Base-by-base conservation (phyloP, 805 yeast species). In the Yarrowia divulgata region DNA sequence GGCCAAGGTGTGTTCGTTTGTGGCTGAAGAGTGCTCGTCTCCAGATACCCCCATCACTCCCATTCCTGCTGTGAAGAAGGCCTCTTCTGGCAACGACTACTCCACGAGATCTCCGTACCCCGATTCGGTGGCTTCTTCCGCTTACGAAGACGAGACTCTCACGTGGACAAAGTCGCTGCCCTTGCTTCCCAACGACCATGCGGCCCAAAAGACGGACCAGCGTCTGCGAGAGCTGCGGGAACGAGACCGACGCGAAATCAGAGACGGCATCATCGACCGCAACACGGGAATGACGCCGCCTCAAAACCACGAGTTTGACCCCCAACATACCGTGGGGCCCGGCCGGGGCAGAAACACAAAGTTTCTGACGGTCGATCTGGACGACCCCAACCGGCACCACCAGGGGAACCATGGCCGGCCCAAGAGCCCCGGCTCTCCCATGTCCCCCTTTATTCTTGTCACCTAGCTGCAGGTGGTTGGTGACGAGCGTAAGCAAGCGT, bases 1-100 rank as follows among this genome's bases (percentile, higher is more conserved):
- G 23, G 66, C 66, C 50, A 58, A 58, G 40, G 64, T 43, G 50
- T 58, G 64, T 34, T 58, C 64, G 7, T 60, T 45, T 35, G 52
- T 60, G 2, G 66, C 63, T 1, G 63, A 57, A 6, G 63, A 60
- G 40, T 29, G 39, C 29, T 43, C 52, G 1, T 60, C 66, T 34
- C 66, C 66, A 9, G 52, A 43, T 32, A 43, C 66, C 9, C 66
- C 66, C 18, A 8, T 34, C 16, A 45, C 42, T 4, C 52, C 66
- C 8, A 13, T 45, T 8, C 45, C 45, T 8, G 19, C 10, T 1
- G 39, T 39, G 32, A 52, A 35, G 45, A 19, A 12, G 45, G 1
- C 18, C 6, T 9, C 35, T 23, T 2, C 29, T 23, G 29, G 29
- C 2, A 23, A 23, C 29, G 60, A 19, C 13, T 19, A 19, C 14